These are phyloP conservation scores for Endogone sp. DNA, from an alignment of 192 early-diverging fungal species.

Conservation along the genomic window DNA sequence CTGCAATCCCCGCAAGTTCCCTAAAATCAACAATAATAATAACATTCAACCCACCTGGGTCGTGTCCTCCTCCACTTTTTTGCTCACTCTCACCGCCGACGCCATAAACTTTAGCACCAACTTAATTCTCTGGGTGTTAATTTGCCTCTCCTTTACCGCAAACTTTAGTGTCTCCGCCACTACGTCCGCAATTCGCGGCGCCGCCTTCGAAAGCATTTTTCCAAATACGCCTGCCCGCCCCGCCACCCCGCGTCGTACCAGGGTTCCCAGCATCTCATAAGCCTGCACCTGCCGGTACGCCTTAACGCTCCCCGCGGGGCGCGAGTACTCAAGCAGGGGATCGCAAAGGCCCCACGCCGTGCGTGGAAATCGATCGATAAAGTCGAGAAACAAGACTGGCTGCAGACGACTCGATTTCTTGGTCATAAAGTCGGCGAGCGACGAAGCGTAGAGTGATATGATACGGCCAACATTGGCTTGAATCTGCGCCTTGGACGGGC, in stretches of 20 bases:
- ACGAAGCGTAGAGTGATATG: slow-evolving; percentile 47
- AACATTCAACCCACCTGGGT: slow-evolving; percentile 8
- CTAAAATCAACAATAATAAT: background rate
- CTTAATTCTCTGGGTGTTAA: slow-evolving; percentile 30
- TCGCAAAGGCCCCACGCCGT: slow-evolving; percentile 59
- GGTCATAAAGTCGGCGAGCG: slow-evolving; percentile 72
- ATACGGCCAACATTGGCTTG: slow-evolving; percentile 18
- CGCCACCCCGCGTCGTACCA: slow-evolving; percentile 38
- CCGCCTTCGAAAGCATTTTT: slow-evolving; percentile 22
- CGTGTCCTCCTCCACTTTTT: slow-evolving; percentile 26
- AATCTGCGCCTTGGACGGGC: background rate
- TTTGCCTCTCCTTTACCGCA: slow-evolving; percentile 19
- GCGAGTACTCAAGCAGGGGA: slow-evolving; percentile 47
- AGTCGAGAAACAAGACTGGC: slow-evolving; percentile 62
- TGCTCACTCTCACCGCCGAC: slow-evolving; percentile 28
- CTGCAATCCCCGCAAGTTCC: no score
- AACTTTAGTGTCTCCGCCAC: slow-evolving; percentile 35
- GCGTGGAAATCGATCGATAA: slow-evolving; percentile 55
- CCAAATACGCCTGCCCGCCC: slow-evolving; percentile 35
- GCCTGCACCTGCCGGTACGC: slow-evolving; percentile 63
- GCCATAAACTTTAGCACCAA: slow-evolving; percentile 40
- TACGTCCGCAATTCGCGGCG: slow-evolving; percentile 30
- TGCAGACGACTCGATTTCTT: slow-evolving; percentile 68
- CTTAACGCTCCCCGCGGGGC: slow-evolving; percentile 50
- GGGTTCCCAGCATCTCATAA: slow-evolving; percentile 34